Percentiles rank a stretch among this genome's conserved stretches.
phyloP scores from a whole-genome alignment of 2,329 filamentous ascomycete genomes.

The Colletotrichum tofieldiae region DNA sequence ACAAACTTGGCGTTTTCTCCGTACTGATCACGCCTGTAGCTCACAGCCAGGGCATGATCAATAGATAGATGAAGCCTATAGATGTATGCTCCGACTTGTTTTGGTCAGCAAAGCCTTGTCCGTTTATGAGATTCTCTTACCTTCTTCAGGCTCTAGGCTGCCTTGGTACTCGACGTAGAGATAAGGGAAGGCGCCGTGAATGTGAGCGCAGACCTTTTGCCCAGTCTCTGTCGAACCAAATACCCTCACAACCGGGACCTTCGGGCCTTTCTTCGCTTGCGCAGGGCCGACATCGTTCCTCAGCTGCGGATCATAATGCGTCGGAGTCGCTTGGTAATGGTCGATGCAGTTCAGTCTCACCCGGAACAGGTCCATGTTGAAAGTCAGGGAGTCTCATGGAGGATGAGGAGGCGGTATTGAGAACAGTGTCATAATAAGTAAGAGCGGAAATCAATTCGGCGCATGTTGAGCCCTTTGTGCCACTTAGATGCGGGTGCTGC shows the following conservation, averaged over 20 bases:
- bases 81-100: constrained; percentile 81
- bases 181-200: constrained; percentile 96
- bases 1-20: constrained; percentile 81
- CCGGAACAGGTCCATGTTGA: constrained; percentile 80
- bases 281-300: constrained; percentile 74
- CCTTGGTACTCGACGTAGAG: constrained; percentile 91
- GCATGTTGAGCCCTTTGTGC: constrained; percentile 9
- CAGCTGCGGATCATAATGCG: constrained; percentile 85
- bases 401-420: background rate
- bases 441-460: too few relatives aligned
- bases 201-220: constrained; percentile 95
- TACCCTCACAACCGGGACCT: constrained; percentile 88
- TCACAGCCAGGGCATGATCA: constrained; percentile 89
- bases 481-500: background rate
- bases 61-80: constrained; percentile 87
- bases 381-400: constrained; percentile 24
- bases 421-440: constrained; percentile 8
- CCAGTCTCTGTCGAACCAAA: constrained; percentile 96
- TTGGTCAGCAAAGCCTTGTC: constrained; percentile 1
- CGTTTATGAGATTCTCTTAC: constrained; percentile 61
- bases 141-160: constrained; percentile 75
- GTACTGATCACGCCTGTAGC: constrained; percentile 84
- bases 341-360: constrained; percentile 97
- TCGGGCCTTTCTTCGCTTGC: constrained; percentile 75
- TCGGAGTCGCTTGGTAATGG: constrained; percentile 87